phyloP scores from a whole-genome alignment of 805 yeast genomes.

The Yarrowia alimentaria region DNA sequence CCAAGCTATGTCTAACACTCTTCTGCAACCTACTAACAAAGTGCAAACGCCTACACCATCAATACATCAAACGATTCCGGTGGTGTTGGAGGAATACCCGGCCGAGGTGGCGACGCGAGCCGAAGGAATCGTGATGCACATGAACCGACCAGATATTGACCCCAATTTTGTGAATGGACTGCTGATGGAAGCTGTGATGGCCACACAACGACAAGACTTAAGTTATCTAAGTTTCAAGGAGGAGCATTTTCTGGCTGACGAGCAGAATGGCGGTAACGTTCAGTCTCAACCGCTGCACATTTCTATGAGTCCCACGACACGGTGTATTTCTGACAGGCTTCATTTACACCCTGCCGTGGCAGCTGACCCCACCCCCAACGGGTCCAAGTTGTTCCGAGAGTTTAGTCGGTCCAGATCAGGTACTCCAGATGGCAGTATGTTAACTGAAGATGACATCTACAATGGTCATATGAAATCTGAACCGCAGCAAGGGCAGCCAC shows the following conservation, averaged over 20 bases:
- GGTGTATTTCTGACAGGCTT: no score
- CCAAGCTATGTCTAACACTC: no score
- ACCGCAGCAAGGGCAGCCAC: no score
- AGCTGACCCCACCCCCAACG: no score
- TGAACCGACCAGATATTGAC: slow-evolving; percentile 4
- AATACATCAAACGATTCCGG: slow-evolving; percentile 11
- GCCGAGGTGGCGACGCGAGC: slow-evolving; percentile 4
- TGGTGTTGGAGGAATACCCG: slow-evolving; percentile 20
- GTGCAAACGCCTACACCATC: neutral
- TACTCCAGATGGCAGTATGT: no score
- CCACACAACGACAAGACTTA: slow-evolving; percentile 2
- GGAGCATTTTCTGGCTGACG: slow-evolving; percentile 2
- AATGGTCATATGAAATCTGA: no score
- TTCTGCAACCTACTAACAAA: no score
- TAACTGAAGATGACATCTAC: no score
- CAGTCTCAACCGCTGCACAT: no score
- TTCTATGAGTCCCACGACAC: neutral
- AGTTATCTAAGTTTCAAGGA: slow-evolving; percentile 8
- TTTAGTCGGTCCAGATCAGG: no score
- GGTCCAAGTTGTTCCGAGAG: no score
- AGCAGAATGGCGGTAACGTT: neutral
- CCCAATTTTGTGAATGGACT: neutral
- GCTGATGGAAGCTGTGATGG: neutral
- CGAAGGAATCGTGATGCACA: neutral
- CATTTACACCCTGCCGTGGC: no score